Base-by-base conservation (phyloP, 2,329 filamentous ascomycete genomes). In the Epicoccum sorghinum region DNA sequence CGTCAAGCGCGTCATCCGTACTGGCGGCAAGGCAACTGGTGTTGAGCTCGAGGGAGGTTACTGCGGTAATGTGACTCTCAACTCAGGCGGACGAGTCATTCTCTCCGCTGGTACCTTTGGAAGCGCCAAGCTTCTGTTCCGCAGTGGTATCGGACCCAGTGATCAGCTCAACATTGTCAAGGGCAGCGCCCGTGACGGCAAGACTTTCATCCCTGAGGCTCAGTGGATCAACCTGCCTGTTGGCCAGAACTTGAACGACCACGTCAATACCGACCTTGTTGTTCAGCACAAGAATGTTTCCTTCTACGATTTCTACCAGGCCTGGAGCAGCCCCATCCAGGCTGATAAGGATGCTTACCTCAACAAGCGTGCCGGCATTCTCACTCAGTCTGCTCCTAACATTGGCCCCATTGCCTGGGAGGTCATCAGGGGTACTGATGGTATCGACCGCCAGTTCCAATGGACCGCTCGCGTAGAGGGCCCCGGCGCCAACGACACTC, bases 41-140 rank as follows among this genome's bases (percentile, higher is more conserved):
- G 80, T 90, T n/a, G 84, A 90, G 66, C 80, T 89, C n/a, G 82
- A 86, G 65, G 82, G 81, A 18, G 86, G 86, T 7, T 81, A 82
- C 59, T 78, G 77, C 24, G 85, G 87, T 4, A 82, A 81, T 7
- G 79, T 90, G 59, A 85, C 84, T 6, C 74, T 90, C 52, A 85
- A 86, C 22, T 65, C 79, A 4, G 72, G 75, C 33, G 88, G 89
- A 8, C 83, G 86, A 46, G 87, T 91, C 39, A 83, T 91, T 61
- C 76, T 90, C 29, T 83, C 88, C 14, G 84, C 86, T 1, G 89
- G 89, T 42, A 78, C 87, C 1, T 89, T 91, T 58, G 86, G 86
- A n/a, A 86, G 86, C 2, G 79, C 87, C 12, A 89, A 89, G 73
- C 77, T 91, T 42, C 80, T 91, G 2, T 79, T 89, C 73, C 81